Base-by-base conservation (phyloP, 2,329 filamentous ascomycete species). In the Claviceps capensis region DNA sequence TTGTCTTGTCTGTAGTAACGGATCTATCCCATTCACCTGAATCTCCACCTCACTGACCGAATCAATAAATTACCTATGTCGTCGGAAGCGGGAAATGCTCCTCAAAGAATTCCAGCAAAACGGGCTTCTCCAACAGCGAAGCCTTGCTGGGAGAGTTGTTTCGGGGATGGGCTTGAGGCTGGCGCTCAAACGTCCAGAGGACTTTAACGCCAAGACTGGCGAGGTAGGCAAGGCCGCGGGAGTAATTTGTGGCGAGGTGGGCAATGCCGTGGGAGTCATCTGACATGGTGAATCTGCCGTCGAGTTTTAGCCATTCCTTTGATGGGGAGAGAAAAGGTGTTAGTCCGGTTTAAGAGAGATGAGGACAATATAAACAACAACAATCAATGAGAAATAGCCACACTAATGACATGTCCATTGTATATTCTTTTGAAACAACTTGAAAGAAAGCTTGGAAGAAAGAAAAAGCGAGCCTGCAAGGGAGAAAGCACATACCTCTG, bases 241-340 rank as follows among this genome's bases (percentile, higher is more conserved):
- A 63, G 69, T 93, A 97, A 64, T 95, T 91, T 49, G 88, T 83
- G n/a, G 83, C 88, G 5, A 98, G 77, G 64, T 98, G 91, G 2
- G 79, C 85, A 53, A 88, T 78, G 41, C 87, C 87, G 70, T 98
- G 93, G 65, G 89, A 95, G 68, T 98, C 93, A 66, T 98, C 93
- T 6, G 88, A 95, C 60, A 98, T 76, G 50, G 88, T 94, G 67
- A 97, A 95, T 54, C 78, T 79, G 23, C 93, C 90, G 23, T 83
- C 83, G 60, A 87, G 75, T 7, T 68, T 69, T 51, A 89, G 63
- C 72, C 88, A 95, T 64, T 81, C 79, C 84, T 86, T 7, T n/a
- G 5, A 3, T 5, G 40, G 23, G 2, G 8, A 14, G 19, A 14
- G n/a, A 14, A 4, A n/a, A 43, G 17, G 4, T 34, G 30, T 34